Evolutionary conservation across 768 basidiomycete species (phyloP), one percentile per base, ranked within the genome.

Genomic region (Roridomyces roridus): DNA sequence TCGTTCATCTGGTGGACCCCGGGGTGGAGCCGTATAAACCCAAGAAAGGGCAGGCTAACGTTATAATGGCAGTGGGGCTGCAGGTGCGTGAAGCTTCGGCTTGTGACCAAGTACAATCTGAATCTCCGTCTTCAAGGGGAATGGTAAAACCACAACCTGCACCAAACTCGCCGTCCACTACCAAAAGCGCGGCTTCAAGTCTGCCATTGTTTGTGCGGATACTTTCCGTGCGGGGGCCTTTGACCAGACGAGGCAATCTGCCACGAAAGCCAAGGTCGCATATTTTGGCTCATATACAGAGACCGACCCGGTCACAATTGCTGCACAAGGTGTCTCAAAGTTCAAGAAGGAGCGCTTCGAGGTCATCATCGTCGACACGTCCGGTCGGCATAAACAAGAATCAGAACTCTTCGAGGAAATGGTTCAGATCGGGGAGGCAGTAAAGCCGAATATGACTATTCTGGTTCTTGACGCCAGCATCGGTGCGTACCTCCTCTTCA

Each of bases 221-320:
- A 99, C 97, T 0, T 99, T 99, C 80, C 92, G 97, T 76, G 97
- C 97, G 4, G 97, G 97, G 47, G 97, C 97, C 34, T 99, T 99
- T 74, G 97, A 99, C 74, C 97, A 99, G 72, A 94, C 97, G 11
- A 89, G 97, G 69, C 97, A 99, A 77, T 98, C 96, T 46, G 96
- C 97, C 18, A 97, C 95, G 14, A 96, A 97, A 73, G 97, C 97
- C 35, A 98, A 98, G 72, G 94, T 99, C 14, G 95, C 97, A 3
- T 99, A 97, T 82, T 99, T 95, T 75, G 97, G 97, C 20, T 95
- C 92, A 48, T 98, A 99, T 75, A 99, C 97, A 35, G 97, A 99
- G 74, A 98, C 95, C 17, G 96, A 99, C 71, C 97, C 97, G 3
- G 97, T 98, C 7, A 80, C 88, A 1, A 98, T 97, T 64, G 96